A percentile compares a stretch with the other conserved stretches of the same genome.
Conservation (phyloP, 495 filamentous ascomycete species). For the Hypomontagnella submonticulosa region DNA sequence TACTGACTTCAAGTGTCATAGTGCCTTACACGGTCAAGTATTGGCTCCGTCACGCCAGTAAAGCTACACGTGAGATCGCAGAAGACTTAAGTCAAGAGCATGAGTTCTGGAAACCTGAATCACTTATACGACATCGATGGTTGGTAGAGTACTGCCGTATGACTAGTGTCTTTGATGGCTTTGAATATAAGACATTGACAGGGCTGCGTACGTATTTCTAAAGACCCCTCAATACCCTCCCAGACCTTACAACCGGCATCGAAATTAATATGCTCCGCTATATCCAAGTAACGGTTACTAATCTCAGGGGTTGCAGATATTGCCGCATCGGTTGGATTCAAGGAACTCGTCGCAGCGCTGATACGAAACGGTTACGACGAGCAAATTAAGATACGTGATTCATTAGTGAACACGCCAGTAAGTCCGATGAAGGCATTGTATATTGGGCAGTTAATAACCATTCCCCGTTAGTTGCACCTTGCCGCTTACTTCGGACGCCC, state of each 20-base stretch:
- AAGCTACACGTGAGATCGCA: slow-evolving; percentile 52
- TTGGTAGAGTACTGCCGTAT: slow-evolving; percentile 48
- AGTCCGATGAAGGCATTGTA: neutral
- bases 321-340: slow-evolving; percentile 46
- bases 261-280: neutral
- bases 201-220: slow-evolving; percentile 37
- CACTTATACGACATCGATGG: slow-evolving; percentile 49
- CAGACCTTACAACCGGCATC: too few relatives aligned
- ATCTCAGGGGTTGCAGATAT: slow-evolving; percentile 33
- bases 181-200: slow-evolving; percentile 42
- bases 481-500: slow-evolving; percentile 49
- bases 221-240: too few relatives aligned
- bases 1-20: slow-evolving; percentile 17
- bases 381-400: slow-evolving; percentile 45
- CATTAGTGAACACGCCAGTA: slow-evolving; percentile 41
- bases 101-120: slow-evolving; percentile 50
- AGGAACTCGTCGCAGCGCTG: slow-evolving; percentile 45
- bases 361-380: slow-evolving; percentile 46
- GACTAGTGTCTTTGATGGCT: slow-evolving; percentile 35
- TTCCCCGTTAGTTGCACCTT: slow-evolving; percentile 44
- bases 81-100: slow-evolving; percentile 49
- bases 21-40: slow-evolving; percentile 51
- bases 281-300: neutral
- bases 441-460: neutral
- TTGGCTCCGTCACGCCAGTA: slow-evolving; percentile 52